Evolutionary conservation across 2,329 filamentous ascomycete species (phyloP).

Genomic region (Hypoxylon sp.): DNA sequence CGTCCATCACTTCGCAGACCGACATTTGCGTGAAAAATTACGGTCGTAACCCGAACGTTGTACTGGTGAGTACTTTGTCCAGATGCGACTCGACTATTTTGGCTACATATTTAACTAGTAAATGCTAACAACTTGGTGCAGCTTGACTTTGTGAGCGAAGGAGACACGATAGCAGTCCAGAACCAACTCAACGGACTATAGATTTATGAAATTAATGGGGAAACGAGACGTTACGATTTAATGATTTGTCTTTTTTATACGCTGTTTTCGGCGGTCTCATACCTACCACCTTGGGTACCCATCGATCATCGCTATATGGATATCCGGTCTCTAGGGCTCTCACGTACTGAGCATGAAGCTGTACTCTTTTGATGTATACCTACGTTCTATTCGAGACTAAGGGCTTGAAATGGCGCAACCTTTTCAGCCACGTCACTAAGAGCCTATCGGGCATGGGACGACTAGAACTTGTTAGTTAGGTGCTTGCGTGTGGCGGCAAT

Average conservation of each 20-base stretch:
- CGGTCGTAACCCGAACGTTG: constrained; percentile 56
- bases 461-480: neutral
- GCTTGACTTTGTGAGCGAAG: constrained; percentile 62
- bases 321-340: neutral
- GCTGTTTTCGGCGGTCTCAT: neutral
- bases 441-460: neutral
- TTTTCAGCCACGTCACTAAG: neutral
- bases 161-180: constrained; percentile 59
- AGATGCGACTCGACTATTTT: neutral
- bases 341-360: neutral
- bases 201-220: neutral
- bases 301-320: neutral
- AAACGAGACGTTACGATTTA: constrained; percentile 13
- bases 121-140: constrained; percentile 48
- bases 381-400: constrained; percentile 1
- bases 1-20: constrained; percentile 61
- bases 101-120: neutral
- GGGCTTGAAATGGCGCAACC: too few species aligned
- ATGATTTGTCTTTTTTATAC: constrained; percentile 9
- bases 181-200: constrained; percentile 58
- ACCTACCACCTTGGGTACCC: neutral
- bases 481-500: neutral
- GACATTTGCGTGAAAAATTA: constrained; percentile 53
- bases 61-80: constrained; percentile 56
- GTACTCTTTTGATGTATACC: constrained; percentile 5